These are phyloP conservation scores for Aphanomyces astaci DNA, from an alignment of 352 stramenopile species.

Conservation along the genomic window DNA sequence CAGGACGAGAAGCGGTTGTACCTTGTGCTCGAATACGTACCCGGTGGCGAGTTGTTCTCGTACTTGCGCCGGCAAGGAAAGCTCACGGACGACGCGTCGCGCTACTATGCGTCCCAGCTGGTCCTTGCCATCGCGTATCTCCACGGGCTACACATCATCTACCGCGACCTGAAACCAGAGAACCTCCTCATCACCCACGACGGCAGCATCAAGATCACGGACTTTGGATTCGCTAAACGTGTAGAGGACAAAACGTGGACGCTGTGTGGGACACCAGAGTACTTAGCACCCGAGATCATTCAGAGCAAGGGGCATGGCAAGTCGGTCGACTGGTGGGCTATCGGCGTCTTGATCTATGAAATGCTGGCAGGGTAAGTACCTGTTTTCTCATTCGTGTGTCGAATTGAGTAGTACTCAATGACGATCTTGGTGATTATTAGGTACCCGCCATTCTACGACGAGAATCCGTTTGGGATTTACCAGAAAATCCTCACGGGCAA, in stretches of 20 bases:
- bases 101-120: constrained; percentile 85
- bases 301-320: constrained; percentile 86
- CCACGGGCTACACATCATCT: constrained; percentile 89
- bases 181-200: constrained; percentile 87
- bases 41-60: constrained; percentile 89
- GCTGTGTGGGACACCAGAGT: constrained; percentile 89
- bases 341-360: constrained; percentile 88
- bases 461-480: constrained; percentile 91
- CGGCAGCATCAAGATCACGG: constrained; percentile 87
- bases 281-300: constrained; percentile 90
- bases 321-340: constrained; percentile 88
- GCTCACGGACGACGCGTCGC: constrained; percentile 75
- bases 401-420: no score
- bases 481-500: constrained; percentile 90
- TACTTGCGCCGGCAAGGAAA: constrained; percentile 77
- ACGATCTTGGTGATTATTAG: neutral
- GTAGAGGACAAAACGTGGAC: constrained; percentile 87
- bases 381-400: no score
- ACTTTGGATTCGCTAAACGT: constrained; percentile 92
- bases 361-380: constrained; percentile 83
- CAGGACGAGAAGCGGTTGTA: constrained; percentile 87
- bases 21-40: constrained; percentile 88
- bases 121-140: constrained; percentile 84
- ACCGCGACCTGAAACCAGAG: constrained; percentile 90
- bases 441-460: constrained; percentile 86